Evolutionary conservation across 2,329 filamentous ascomycete genomes (phyloP).

Genomic region (Diaporthe citriasiana): DNA sequence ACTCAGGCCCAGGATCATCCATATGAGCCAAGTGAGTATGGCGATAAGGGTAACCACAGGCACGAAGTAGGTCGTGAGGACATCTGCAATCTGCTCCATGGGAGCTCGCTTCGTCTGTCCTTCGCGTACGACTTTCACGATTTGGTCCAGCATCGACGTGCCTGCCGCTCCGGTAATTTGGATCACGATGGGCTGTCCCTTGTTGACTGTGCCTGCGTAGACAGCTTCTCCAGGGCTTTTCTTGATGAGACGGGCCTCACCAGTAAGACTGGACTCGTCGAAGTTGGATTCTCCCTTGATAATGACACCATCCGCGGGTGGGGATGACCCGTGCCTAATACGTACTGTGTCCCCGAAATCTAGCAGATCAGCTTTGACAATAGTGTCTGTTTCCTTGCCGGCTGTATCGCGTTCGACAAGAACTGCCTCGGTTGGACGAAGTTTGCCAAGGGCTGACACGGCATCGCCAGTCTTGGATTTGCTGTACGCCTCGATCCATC

Average conservation of each 20-base stretch:
- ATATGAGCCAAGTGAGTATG: slow-evolving; percentile 78
- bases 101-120: slow-evolving; percentile 83
- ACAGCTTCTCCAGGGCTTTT: slow-evolving; percentile 75
- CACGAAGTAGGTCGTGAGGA: slow-evolving; percentile 82
- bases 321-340: slow-evolving; percentile 84
- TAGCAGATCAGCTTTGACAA: slow-evolving; percentile 75
- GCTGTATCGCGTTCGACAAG: slow-evolving; percentile 68
- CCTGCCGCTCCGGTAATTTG: slow-evolving; percentile 75
- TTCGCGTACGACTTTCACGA: slow-evolving; percentile 82
- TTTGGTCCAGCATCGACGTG: slow-evolving; percentile 83
- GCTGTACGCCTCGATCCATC: slow-evolving; percentile 89
- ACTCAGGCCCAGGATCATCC: slow-evolving; percentile 75
- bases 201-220: slow-evolving; percentile 82
- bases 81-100: slow-evolving; percentile 81
- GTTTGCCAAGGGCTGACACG: slow-evolving; percentile 81
- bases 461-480: slow-evolving; percentile 92
- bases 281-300: slow-evolving; percentile 76
- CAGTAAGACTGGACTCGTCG: slow-evolving; percentile 92
- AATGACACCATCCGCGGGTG: slow-evolving; percentile 84
- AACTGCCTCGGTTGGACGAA: slow-evolving; percentile 82
- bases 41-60: slow-evolving; percentile 79
- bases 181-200: slow-evolving; percentile 72
- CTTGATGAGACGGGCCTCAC: slow-evolving; percentile 77
- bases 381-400: slow-evolving; percentile 54
- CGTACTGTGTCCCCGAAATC: slow-evolving; percentile 82